Base-by-base conservation (phyloP, 139 green algal species). In the Chlorella sp. region DNA sequence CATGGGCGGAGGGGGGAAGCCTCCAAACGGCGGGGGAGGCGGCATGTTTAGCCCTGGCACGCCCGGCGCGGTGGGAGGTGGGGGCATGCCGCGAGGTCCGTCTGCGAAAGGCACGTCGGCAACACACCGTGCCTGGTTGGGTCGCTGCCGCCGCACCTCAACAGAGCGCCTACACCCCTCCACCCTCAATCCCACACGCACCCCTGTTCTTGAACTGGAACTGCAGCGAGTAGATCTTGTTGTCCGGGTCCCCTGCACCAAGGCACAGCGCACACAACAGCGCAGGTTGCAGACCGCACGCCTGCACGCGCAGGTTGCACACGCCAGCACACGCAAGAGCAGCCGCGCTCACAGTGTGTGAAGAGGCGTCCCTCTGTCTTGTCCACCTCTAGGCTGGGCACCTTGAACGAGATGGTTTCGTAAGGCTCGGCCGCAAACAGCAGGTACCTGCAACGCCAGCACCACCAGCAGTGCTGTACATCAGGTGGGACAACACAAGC, bases 361-460 rank as follows among this genome's bases (percentile, higher is more conserved):
- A 98, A 98, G 62, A 98, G 91, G 49, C 86, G 87, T 60, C 82
- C 79, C 26, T 92, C 87, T 23, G 68, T 69, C 62, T 91, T 92
- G 67, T 98, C 93, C 30, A 98, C 86, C 74, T 97, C 91, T 4
- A 85, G 76, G 75, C 91, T 97, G 35, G 73, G 70, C 32, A 98
- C 84, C 77, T 98, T 99, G 85, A 99, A 99, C 10, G 88, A 79
- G 31, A 99, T 93, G 42, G 91, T 88, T 77, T 99, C 95, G 70
- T 99, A 99, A 0, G 96, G 96, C 65, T 98, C 95, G 5, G 92
- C 92, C 6, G 95, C 93, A 83, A 99, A 99, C 36, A 98, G 82
- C 65, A 99, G 83, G 88, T 98, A 99, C 67, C 67, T 72, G 67
- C 67, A 35, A 50, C 4, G 30, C 17, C 42, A 55, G 42, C 42